Base-by-base conservation (phyloP, 2,329 filamentous ascomycete species). In the Orbilia ellipsospora region DNA sequence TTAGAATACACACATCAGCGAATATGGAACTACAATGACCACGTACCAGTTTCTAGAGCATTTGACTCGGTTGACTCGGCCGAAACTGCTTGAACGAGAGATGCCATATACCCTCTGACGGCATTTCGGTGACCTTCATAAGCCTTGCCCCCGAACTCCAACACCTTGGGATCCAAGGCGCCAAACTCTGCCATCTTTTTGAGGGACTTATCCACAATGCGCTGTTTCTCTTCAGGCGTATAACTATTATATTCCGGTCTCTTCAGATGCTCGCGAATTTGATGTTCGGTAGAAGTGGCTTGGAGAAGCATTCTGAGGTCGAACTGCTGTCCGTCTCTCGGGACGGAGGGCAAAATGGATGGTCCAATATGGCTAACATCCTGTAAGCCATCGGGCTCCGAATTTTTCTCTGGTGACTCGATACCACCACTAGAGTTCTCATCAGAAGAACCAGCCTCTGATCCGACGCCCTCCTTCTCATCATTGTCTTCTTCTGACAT, bases 241-340 rank as follows among this genome's bases (percentile, higher is more conserved):
- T 56, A 52, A 51, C 59, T 44, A 26, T 67, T 55, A 28, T 63
- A 62, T 28, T 74, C 70, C n/a, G 63, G 57, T 12, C 44, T 66
- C 3, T 28, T 20, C 18, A 74, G 70, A 10, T 67, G 26, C 28
- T 68, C 65, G 18, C 70, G 62, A 28, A 74, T 61, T 20, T 74
- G 70, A 18, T 68, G 56, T 26, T 74, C 70, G 1, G 63, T 74
- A 7, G 70, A 74, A 3, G 70, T 74, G 5, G 70, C 70, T 26
- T 74, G 70, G 31, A 74, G 70, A 5, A 74, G 57, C 63, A 74
- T 68, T 23, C 48, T 56, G n/a, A 74, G 56, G 16, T 74, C 45
- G 23, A 74, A 66, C 15, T 66, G 57, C 6, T 36, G 50, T 13
- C 54, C 55, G 18, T 63, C 52, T 28, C 59, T 55, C 7, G 63